Base-by-base conservation (phyloP, 2,329 filamentous ascomycete species). In the Arthrobotrys conoides region DNA sequence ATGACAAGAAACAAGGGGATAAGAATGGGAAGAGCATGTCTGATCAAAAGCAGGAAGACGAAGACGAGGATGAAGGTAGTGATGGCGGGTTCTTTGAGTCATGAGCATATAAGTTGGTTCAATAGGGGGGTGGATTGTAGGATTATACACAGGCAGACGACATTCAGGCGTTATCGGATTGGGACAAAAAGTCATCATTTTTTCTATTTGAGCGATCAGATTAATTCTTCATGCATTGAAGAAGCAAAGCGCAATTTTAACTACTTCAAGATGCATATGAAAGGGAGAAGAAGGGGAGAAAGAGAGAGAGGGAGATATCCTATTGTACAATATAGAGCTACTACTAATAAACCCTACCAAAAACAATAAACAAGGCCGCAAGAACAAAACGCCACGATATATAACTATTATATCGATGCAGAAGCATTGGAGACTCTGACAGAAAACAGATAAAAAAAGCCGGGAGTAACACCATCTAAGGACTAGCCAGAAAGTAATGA, bases 1-100 rank as follows among this genome's bases (percentile, higher is more conserved):
- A 57, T 22, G 24, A 27, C 24, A 51, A 5, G 12, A 38, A 22
- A 5, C 53, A 49, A 44, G 12, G n/a, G n/a, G n/a, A 5, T 20
- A 53, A 24, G 61, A 68, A 61, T 30, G 12, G 22, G 44, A 71
- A 33, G 44, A 78, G 33, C 18, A 57, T 51, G 22, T 20, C 55
- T 18, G 53, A 71, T 48, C n/a, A n/a, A n/a, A n/a, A n/a, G n/a
- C n/a, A n/a, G n/a, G n/a, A n/a, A n/a, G n/a, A n/a, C n/a, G 76
- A 71, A 57, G 79, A 66, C 38, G 67, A 81, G 68, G 61, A 63
- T 8, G 71, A 76, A 0, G 68, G 51, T 22, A 68, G 67, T 20
- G 59, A 80, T 53, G 80, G 81, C 48, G 81, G 72, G 10, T 82
- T 82, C 67, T 82, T 82, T 65, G 80, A 82, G 44, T 80, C 80